Evolutionary conservation across 2,329 filamentous ascomycete genomes (phyloP).

Genomic region (Xylariaceae sp.): DNA sequence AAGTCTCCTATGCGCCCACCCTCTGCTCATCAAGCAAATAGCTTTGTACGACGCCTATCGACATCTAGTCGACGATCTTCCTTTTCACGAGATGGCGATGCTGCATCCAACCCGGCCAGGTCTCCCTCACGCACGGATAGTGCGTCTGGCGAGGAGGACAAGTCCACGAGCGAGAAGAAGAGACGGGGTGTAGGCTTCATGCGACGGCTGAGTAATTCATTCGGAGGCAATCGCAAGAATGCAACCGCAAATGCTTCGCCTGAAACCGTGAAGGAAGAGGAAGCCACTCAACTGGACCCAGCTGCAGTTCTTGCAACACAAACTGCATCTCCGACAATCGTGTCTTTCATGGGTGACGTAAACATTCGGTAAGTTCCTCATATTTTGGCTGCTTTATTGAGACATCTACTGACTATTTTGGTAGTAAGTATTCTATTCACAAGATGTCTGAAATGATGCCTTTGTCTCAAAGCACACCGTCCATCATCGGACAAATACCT

Average conservation of each 20-base stretch:
- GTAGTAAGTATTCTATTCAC: no score
- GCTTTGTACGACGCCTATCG: slow-evolving; percentile 57
- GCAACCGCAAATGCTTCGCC: slow-evolving; percentile 44
- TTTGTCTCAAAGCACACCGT: no score
- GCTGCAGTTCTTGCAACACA: slow-evolving; percentile 22
- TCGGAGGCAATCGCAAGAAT: slow-evolving; percentile 45
- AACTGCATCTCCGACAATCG: slow-evolving; percentile 39
- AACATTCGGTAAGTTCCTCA: slow-evolving; percentile 59
- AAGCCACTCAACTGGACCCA: slow-evolving; percentile 32
- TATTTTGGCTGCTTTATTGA: no score
- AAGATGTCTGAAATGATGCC: no score
- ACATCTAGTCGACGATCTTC: slow-evolving; percentile 59
- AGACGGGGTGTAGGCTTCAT: slow-evolving; percentile 55
- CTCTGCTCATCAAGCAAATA: slow-evolving; percentile 38
- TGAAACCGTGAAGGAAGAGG: slow-evolving; percentile 46
- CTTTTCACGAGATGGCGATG: slow-evolving; percentile 41
- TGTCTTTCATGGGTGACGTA: slow-evolving; percentile 77
- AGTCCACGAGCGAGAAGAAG: slow-evolving; percentile 42
- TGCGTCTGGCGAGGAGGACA: slow-evolving; percentile 46
- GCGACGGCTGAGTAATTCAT: slow-evolving; percentile 53
- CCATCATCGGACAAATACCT: no score
- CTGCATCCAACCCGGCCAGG: slow-evolving; percentile 30
- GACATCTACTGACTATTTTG: no score
- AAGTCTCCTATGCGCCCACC: slow-evolving; percentile 46
- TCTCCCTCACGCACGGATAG: slow-evolving; percentile 41